Conservation (phyloP, 768 basidiomycete species). For the Scleroderma bovista region DNA sequence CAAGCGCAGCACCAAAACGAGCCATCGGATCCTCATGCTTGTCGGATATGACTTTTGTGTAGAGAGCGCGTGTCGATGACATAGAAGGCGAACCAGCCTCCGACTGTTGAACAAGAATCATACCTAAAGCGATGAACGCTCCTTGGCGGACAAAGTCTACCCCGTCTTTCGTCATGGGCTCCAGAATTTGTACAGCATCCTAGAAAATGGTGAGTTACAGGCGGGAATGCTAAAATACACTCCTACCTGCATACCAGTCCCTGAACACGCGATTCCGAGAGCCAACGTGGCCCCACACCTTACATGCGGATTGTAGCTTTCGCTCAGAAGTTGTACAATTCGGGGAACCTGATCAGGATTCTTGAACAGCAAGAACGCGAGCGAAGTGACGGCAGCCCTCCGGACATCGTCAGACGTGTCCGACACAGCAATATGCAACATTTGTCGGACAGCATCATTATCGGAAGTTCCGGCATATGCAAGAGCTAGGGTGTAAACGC, state of each 20-base stretch:
- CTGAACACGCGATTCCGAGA: constrained; percentile 94
- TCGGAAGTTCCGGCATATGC: constrained; percentile 96
- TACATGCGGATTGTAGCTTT: constrained; percentile 99
- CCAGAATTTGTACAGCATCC: constrained; percentile 94
- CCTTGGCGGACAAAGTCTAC: constrained; percentile 99
- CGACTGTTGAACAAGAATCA: constrained; percentile 95
- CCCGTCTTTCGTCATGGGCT: constrained; percentile 97
- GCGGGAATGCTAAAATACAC: not conserved
- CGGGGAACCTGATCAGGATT: constrained; percentile 94
- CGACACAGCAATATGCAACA: constrained; percentile 95
- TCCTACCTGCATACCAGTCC: constrained; percentile 84
- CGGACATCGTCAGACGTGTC: constrained; percentile 98
- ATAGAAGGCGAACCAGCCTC: constrained; percentile 84
- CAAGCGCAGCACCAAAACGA: constrained; percentile 92
- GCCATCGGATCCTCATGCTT: constrained; percentile 99
- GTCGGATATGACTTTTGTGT: constrained; percentile 85
- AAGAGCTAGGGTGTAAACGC: constrained; percentile 92
- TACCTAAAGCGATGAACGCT: constrained; percentile 90
- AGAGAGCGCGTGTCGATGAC: constrained; percentile 75
- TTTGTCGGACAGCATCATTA: constrained; percentile 85
- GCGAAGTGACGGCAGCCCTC: constrained; percentile 90
- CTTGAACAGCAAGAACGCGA: constrained; percentile 96
- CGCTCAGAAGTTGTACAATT: constrained; percentile 92
- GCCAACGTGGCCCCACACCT: constrained; percentile 96
- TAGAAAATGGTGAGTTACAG: constrained; percentile 24